Evolutionary conservation across 805 yeast genomes (phyloP).

Genomic region (Starmerella asiatica): DNA sequence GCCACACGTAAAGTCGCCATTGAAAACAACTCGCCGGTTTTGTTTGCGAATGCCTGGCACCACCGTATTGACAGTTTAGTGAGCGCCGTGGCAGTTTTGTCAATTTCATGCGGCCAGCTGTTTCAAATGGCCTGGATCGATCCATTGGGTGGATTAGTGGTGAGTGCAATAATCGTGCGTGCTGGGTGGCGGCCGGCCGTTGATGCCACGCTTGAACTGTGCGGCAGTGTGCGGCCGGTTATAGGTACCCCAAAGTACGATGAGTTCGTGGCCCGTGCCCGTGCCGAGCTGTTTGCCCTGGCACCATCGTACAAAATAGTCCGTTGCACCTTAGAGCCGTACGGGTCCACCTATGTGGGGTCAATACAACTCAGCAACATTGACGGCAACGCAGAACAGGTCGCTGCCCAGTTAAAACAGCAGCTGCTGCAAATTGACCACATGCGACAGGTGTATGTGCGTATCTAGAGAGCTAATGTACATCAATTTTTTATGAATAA

Average conservation of each 20-base stretch:
- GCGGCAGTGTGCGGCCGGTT: constrained; percentile 38
- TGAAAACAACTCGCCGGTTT: constrained; percentile 67
- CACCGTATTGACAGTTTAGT: constrained; percentile 91
- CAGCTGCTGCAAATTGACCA: constrained; percentile 15
- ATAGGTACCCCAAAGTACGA: constrained; percentile 13
- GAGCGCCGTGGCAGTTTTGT: constrained; percentile 74
- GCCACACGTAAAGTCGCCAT: constrained; percentile 73
- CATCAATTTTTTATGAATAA: neutral
- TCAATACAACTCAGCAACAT: constrained; percentile 12
- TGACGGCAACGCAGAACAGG: constrained; percentile 14
- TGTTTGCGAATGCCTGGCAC: constrained; percentile 97
- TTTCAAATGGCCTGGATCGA: constrained; percentile 74
- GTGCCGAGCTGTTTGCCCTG: constrained; percentile 2
- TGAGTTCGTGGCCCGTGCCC: constrained; percentile 11
- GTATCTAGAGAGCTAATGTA: constrained; percentile 2
- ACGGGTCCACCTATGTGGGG: constrained; percentile 22
- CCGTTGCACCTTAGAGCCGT: constrained; percentile 18
- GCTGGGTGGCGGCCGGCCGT: constrained; percentile 73
- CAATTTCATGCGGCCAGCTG: constrained; percentile 74
- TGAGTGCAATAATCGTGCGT: constrained; percentile 63
- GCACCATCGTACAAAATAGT: constrained; percentile 14
- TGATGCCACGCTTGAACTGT: constrained; percentile 57
- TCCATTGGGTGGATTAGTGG: constrained; percentile 81
- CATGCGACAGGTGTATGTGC: constrained; percentile 19
- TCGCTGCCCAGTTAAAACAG: constrained; percentile 13